Conservation (phyloP, 306 rosid genomes). For the Fragaria iinumae region DNA sequence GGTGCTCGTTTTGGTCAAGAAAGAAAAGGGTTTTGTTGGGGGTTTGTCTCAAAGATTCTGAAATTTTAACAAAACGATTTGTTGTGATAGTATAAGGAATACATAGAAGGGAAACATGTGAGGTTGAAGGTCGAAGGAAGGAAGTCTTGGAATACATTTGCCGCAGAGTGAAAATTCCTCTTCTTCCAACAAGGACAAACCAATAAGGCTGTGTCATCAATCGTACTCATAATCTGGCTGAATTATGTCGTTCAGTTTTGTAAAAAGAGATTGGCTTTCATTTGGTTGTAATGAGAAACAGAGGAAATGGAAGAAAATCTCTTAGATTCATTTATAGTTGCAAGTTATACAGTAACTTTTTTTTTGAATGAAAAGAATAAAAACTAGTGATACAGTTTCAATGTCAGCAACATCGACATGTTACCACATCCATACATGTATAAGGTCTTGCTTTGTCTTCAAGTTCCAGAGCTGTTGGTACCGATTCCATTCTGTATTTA, state of each 20-base stretch:
- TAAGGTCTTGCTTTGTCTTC: constrained; percentile 69
- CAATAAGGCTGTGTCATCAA: neutral
- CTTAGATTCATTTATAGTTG: neutral
- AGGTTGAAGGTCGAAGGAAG: neutral
- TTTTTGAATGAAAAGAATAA: neutral
- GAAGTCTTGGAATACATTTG: neutral
- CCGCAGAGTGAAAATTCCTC: neutral
- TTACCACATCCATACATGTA: constrained; percentile 52
- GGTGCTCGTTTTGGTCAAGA: neutral
- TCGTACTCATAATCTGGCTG: neutral
- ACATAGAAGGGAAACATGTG: neutral
- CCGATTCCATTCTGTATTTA: constrained; percentile 43
- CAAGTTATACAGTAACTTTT: neutral
- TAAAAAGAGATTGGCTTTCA: neutral
- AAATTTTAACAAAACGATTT: neutral
- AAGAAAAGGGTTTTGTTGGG: neutral
- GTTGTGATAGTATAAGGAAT: neutral
- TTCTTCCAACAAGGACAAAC: neutral
- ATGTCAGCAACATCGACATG: constrained; percentile 81
- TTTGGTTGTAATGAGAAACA: neutral
- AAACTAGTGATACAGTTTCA: constrained; percentile 21
- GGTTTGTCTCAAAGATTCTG: neutral
- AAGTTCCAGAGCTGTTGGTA: constrained; percentile 57
- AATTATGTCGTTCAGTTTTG: neutral
- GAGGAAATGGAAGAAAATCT: neutral